Percentiles rank a stretch among this genome's conserved stretches.
Evolutionary conservation across 176 grass and related monocot genomes (phyloP).

Genomic region (Lolium perenne): DNA sequence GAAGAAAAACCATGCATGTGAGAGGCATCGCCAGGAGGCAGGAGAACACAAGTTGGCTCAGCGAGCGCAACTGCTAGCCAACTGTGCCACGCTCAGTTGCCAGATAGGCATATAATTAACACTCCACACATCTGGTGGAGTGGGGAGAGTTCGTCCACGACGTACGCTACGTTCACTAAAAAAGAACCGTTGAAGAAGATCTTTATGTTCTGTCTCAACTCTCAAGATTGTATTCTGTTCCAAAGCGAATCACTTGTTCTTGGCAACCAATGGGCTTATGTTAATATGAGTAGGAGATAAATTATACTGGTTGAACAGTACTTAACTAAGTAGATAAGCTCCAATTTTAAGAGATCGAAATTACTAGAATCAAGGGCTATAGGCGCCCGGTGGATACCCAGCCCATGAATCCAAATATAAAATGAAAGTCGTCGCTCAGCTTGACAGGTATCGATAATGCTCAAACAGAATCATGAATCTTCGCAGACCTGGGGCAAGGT

Average conservation of each 20-base stretch:
- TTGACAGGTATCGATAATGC: not conserved
- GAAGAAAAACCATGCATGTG: not conserved
- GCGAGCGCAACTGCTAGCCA: not conserved
- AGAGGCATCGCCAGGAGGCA: not conserved
- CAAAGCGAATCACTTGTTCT: not conserved
- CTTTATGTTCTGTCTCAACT: not conserved
- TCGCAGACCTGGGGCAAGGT: conserved; percentile 20
- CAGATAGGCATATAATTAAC: no score
- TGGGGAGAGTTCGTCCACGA: not conserved
- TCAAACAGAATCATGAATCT: conserved; percentile 52
- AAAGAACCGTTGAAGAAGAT: not conserved
- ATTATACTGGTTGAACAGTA: conserved; percentile 1
- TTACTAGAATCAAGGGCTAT: conserved; percentile 2
- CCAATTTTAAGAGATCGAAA: not conserved
- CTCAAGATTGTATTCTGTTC: not conserved
- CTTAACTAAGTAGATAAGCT: not conserved
- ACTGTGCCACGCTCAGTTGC: not conserved
- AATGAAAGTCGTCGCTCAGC: conserved; percentile 42
- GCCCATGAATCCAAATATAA: not conserved
- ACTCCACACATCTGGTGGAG: not conserved
- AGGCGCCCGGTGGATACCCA: not conserved
- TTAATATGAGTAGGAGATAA: not conserved
- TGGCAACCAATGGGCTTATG: not conserved
- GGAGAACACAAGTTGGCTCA: not conserved
- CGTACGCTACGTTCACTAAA: not conserved